phyloP scores from a whole-genome alignment of 306 rosid species.

The Cucurbita pepo region DNA sequence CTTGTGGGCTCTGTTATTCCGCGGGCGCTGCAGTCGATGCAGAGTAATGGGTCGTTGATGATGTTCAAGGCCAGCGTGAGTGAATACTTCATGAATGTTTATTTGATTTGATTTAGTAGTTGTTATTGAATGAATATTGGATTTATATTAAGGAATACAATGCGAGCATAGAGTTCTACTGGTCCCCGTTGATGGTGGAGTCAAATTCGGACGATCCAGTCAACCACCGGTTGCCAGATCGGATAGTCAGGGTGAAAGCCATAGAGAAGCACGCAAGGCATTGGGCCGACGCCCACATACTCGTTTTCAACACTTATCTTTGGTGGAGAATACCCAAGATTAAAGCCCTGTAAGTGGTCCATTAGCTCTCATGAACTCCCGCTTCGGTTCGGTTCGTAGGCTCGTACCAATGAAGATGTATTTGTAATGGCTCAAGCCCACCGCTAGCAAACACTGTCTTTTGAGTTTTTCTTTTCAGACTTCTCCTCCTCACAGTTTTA shows the following conservation, averaged over 20 bases:
- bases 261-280: constrained; percentile 63
- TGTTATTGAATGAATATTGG: background rate
- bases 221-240: constrained; percentile 49
- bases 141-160: constrained; percentile 42
- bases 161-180: constrained; percentile 58
- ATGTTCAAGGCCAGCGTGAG: constrained; percentile 63
- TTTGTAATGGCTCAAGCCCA: no score
- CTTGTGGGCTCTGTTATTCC: constrained; percentile 36
- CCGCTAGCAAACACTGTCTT: no score
- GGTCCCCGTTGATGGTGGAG: constrained; percentile 80
- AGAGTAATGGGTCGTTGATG: constrained; percentile 46
- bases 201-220: constrained; percentile 71
- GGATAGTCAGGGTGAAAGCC: constrained; percentile 48
- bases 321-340: constrained; percentile 79
- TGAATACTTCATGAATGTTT: background rate
- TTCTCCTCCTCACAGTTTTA: no score
- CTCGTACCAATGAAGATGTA: background rate
- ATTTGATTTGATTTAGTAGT: background rate
- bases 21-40: constrained; percentile 39
- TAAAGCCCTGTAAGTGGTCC: constrained; percentile 9
- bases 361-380: background rate
- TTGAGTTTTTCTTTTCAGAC: no score
- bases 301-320: constrained; percentile 57
- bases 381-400: no score
- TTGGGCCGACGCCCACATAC: constrained; percentile 55